Evolutionary conservation across 75 land plant species (phyloP), one percentile per base, ranked within the genome.

Genomic region (Ceratopteris richardii): DNA sequence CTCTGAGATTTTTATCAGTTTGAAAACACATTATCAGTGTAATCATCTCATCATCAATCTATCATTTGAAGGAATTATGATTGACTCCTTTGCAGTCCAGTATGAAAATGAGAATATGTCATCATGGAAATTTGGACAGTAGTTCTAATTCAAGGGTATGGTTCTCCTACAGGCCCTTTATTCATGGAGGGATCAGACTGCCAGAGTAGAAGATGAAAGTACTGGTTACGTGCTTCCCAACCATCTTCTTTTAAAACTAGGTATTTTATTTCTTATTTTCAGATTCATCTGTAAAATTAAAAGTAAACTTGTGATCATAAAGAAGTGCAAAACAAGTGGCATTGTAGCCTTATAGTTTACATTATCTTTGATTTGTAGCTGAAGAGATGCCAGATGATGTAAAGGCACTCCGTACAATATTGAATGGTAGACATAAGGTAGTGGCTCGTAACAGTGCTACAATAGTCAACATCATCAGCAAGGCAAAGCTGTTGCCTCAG

Each of bases 141-240:
- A n/a, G n/a, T n/a, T n/a, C n/a, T n/a, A n/a, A n/a, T n/a, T n/a
- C n/a, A n/a, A n/a, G n/a, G n/a, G n/a, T n/a, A n/a, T n/a, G n/a
- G n/a, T n/a, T 9, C 7, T 33, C 37, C 9, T 33, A 3, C 69
- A 92, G 98, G 87, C 75, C 2, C 70, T 92, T 17, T 88, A 69
- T 78, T 71, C 71, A 43, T 92, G 98, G 98, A 83, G 98, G 66
- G 98, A 92, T 76, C 48, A 44, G 42, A 54, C 88, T 55, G 94
- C 86, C 17, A 86, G 98, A 29, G 62, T 54, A 9, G 84, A 85
- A 71, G 98, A 92, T 80, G 98, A 92, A 60, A 88, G 98, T 46
- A 92, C 98, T 66, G 98, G 98, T 22, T 92, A 82, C 53, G 66
- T 92, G 51, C 67, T 92, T 51, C 98, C 98, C 56, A 92, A 92